Evolutionary conservation across 2,329 filamentous ascomycete species (phyloP).

Genomic region (Aureobasidium melanogenum): DNA sequence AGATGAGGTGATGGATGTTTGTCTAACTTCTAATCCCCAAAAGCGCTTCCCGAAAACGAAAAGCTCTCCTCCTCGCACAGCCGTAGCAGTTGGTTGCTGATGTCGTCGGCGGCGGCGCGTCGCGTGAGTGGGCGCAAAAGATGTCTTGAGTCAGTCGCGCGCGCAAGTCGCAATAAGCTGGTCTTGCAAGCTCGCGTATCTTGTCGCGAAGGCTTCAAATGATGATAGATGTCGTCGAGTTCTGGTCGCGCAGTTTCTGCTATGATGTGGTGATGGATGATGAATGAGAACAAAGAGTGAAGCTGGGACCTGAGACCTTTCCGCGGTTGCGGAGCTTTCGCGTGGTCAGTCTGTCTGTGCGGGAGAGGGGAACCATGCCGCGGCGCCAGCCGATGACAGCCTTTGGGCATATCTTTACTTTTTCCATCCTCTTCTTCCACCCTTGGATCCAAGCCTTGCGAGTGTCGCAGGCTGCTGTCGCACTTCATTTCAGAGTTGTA

Average conservation of each 20-base stretch:
- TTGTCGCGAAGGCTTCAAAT: not conserved
- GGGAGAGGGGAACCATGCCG: conserved; percentile 2
- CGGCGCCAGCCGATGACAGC: not conserved
- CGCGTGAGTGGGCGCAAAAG: conserved; percentile 2
- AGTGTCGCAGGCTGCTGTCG: not conserved
- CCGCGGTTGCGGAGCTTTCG: not conserved
- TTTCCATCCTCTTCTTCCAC: not conserved
- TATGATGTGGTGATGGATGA: not conserved
- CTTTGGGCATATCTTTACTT: not conserved
- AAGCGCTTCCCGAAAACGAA: not conserved
- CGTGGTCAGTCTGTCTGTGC: not conserved
- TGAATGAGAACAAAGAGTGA: not conserved
- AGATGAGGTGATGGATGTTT: conserved; percentile 5
- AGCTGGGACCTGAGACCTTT: not conserved
- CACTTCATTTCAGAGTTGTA: not conserved
- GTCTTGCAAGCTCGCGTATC: not conserved
- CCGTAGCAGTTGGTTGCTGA: not conserved
- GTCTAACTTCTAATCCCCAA: conserved; percentile 5
- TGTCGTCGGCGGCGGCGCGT: conserved; percentile 2
- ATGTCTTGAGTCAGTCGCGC: not conserved
- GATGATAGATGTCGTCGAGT: not conserved
- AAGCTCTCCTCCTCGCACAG: not conserved
- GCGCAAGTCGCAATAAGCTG: not conserved
- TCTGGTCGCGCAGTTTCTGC: not conserved
- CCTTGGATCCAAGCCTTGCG: not conserved